Evolutionary conservation across 2,329 filamentous ascomycete genomes (phyloP).

Genomic region (Talaromyces islandicus): DNA sequence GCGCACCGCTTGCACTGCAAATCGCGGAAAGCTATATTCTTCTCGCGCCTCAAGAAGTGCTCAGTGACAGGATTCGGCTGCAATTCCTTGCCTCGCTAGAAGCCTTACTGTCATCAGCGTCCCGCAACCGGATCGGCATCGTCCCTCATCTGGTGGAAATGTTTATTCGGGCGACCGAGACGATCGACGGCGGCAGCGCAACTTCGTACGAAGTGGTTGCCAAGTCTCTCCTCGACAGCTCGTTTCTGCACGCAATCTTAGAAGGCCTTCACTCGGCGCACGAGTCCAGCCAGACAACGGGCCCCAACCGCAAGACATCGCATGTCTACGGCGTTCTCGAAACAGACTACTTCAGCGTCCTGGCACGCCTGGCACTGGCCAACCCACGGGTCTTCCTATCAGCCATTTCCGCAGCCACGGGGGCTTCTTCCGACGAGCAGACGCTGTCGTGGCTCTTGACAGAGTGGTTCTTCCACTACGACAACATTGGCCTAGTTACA

Average conservation of each 20-base stretch:
- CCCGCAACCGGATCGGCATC: slow-evolving; percentile 33
- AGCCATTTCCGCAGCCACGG: slow-evolving; percentile 37
- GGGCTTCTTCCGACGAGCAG: slow-evolving; percentile 22
- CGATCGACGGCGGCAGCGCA: slow-evolving; percentile 51
- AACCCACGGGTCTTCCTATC: slow-evolving; percentile 63
- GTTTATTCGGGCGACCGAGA: slow-evolving; percentile 57
- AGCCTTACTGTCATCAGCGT: slow-evolving; percentile 32
- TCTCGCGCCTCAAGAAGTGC: slow-evolving; percentile 49
- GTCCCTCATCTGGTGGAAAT: slow-evolving; percentile 53
- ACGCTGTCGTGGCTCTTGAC: slow-evolving; percentile 38
- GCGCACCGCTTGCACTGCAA: slow-evolving; percentile 55
- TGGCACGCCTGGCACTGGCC: slow-evolving; percentile 70
- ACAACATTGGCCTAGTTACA: slow-evolving; percentile 40
- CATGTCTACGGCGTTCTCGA: slow-evolving; percentile 70
- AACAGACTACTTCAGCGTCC: slow-evolving; percentile 76
- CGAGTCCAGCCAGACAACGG: slow-evolving; percentile 73
- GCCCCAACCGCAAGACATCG: slow-evolving; percentile 65
- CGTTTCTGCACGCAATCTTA: slow-evolving; percentile 59
- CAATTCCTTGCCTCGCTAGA: slow-evolving; percentile 34
- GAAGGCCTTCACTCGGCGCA: slow-evolving; percentile 61
- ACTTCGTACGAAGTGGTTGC: slow-evolving; percentile 58
- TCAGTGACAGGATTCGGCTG: slow-evolving; percentile 34
- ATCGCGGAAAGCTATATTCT: slow-evolving; percentile 67
- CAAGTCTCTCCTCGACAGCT: slow-evolving; percentile 58
- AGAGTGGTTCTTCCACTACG: slow-evolving; percentile 46